Evolutionary conservation across 139 green algal species (phyloP).

Genomic region (Protoeuglena noctilucae): DNA sequence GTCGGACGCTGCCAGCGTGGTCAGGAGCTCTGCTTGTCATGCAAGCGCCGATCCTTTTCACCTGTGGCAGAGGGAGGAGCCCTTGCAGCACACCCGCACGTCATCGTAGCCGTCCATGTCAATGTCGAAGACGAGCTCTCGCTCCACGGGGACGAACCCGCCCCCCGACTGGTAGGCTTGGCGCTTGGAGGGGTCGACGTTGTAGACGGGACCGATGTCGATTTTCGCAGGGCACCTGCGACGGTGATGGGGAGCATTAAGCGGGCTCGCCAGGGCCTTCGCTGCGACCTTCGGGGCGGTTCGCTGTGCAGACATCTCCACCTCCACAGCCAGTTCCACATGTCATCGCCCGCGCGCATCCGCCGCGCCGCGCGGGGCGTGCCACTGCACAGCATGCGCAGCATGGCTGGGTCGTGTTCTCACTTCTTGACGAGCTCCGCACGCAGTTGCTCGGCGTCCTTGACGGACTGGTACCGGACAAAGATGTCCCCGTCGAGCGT

Average conservation of each 20-base stretch:
- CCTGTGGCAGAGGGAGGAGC: slow-evolving; percentile 69
- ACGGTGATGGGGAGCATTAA: no score
- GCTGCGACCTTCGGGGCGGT: background rate
- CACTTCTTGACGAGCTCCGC: background rate
- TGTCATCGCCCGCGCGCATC: no score
- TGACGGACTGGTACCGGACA: slow-evolving; percentile 93
- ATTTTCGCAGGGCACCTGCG: slow-evolving; percentile 91
- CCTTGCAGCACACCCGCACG: slow-evolving; percentile 76
- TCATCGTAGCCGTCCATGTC: slow-evolving; percentile 98
- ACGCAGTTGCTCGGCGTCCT: slow-evolving; percentile 11
- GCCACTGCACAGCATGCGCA: background rate
- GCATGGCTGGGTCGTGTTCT: background rate
- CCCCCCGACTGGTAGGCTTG: slow-evolving; percentile 28
- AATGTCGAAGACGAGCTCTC: slow-evolving; percentile 97
- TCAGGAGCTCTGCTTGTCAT: no score
- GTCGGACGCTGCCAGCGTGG: no score
- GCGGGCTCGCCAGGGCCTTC: no score
- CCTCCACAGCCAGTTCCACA: no score
- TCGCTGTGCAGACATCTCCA: no score
- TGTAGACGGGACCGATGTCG: slow-evolving; percentile 95
- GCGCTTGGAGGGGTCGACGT: slow-evolving; percentile 63
- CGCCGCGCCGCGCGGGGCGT: no score
- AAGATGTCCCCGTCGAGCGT: slow-evolving; percentile 94
- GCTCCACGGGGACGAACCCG: slow-evolving; percentile 64
- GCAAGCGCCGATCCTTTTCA: no score